A percentile compares a stretch with the other conserved stretches of the same genome.
phyloP scores from a whole-genome alignment of 139 green algal species.

The Tetradesmus obliquus region DNA sequence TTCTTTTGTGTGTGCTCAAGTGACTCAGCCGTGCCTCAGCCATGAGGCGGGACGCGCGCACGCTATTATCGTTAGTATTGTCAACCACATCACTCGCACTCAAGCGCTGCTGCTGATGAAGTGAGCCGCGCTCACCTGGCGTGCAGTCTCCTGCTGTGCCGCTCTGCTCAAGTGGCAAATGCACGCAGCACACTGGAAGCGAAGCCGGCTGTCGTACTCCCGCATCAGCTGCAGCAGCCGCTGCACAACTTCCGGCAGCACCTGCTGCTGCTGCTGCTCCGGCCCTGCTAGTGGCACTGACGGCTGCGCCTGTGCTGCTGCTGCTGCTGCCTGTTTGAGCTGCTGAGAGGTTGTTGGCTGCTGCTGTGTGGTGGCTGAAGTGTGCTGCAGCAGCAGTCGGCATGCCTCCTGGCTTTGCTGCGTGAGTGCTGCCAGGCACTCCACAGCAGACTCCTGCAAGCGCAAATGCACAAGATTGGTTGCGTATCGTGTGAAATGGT shows the following conservation, averaged over 20 bases:
- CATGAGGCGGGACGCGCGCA: no score
- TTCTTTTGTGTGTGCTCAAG: no score
- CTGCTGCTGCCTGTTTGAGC: neutral
- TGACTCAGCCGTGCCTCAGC: no score
- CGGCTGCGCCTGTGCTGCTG: neutral
- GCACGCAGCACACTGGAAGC: slow-evolving; percentile 10
- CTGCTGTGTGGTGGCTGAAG: neutral
- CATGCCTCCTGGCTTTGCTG: slow-evolving; percentile 7
- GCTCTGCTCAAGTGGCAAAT: slow-evolving; percentile 16
- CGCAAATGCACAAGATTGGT: no score
- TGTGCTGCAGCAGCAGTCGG: slow-evolving; percentile 10
- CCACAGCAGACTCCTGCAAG: slow-evolving; percentile 25
- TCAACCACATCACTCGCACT: no score
- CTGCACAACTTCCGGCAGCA: neutral
- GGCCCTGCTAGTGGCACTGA: slow-evolving; percentile 4
- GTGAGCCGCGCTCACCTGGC: neutral
- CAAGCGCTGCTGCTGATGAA: no score
- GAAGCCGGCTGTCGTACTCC: neutral
- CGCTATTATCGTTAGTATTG: no score
- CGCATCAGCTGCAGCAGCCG: slow-evolving; percentile 20
- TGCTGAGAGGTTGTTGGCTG: neutral
- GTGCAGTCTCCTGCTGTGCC: neutral
- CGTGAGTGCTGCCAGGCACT: slow-evolving; percentile 14
- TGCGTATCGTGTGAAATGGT: no score
- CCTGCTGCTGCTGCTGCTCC: slow-evolving; percentile 18